phyloP scores from a whole-genome alignment of 176 grass and related monocot genomes.

The Oryza nivara region DNA sequence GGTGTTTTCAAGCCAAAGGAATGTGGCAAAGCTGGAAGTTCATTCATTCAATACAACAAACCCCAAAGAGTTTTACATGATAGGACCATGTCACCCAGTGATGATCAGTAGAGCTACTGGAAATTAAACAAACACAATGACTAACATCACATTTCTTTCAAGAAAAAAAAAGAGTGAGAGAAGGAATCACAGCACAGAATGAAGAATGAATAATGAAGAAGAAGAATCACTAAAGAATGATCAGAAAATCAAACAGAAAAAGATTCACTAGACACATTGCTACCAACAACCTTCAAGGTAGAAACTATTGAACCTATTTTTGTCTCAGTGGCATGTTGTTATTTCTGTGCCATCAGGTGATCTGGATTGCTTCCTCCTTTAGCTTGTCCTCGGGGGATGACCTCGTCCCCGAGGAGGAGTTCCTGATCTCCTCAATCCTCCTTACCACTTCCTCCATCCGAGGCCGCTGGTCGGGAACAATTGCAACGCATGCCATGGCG shows the following conservation, averaged over 20 bases:
- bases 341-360: conserved; percentile 14
- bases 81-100: neutral
- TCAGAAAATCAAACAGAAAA: conserved; percentile 23
- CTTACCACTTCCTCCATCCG: conserved; percentile 65
- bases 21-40: neutral
- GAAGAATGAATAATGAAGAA: conserved; percentile 14
- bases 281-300: conserved; percentile 3
- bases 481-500: conserved; percentile 80
- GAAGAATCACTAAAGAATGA: conserved; percentile 32
- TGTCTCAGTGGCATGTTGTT: conserved; percentile 15
- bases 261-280: conserved; percentile 23
- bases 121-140: neutral
- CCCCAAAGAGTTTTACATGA: neutral
- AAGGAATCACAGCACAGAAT: neutral
- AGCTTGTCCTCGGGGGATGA: conserved; percentile 48
- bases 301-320: conserved; percentile 19
- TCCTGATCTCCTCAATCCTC: conserved; percentile 71
- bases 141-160: neutral
- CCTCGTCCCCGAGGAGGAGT: conserved; percentile 31
- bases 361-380: conserved; percentile 18
- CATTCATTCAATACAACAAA: conserved; percentile 14
- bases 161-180: neutral
- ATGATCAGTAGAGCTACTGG: conserved; percentile 21
- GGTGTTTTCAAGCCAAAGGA: too few species aligned
- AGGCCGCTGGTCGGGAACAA: conserved; percentile 67